Evolutionary conservation across 176 grass and related monocot genomes (phyloP).

Genomic region (Aegilops umbellulata): DNA sequence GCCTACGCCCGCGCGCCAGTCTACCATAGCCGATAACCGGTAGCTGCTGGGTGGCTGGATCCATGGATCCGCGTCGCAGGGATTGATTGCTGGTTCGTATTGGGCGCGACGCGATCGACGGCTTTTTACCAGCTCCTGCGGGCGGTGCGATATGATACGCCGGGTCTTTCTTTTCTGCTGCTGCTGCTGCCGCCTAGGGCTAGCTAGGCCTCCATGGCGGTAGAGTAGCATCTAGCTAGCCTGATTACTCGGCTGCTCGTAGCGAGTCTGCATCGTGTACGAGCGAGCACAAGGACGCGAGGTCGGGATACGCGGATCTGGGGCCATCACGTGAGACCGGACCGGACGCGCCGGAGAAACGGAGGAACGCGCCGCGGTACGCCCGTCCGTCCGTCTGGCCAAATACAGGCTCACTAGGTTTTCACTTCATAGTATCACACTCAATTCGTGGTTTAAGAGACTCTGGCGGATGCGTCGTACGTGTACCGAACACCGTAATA

Average conservation of each 20-base stretch:
- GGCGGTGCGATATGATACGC: not conserved
- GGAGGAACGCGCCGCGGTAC: not conserved
- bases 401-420: too few species aligned
- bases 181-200: not conserved
- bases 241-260: not conserved
- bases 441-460: too few species aligned
- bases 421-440: too few species aligned
- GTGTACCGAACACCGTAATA: too few species aligned
- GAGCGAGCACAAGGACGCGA: not conserved
- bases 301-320: not conserved
- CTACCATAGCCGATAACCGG: not conserved
- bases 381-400: too few species aligned
- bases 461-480: too few species aligned
- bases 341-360: not conserved
- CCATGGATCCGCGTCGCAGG: not conserved
- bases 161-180: not conserved
- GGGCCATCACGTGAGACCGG: not conserved
- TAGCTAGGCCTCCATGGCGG: not conserved
- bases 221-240: not conserved
- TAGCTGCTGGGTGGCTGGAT: not conserved
- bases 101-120: not conserved
- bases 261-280: not conserved
- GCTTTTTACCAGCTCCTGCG: conserved; percentile 6
- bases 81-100: not conserved
- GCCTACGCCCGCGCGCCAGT: not conserved